Percentiles rank a stretch among this genome's conserved stretches.
Conservation (phyloP, 2,329 filamentous ascomycete genomes). For the Didymella pomorum region DNA sequence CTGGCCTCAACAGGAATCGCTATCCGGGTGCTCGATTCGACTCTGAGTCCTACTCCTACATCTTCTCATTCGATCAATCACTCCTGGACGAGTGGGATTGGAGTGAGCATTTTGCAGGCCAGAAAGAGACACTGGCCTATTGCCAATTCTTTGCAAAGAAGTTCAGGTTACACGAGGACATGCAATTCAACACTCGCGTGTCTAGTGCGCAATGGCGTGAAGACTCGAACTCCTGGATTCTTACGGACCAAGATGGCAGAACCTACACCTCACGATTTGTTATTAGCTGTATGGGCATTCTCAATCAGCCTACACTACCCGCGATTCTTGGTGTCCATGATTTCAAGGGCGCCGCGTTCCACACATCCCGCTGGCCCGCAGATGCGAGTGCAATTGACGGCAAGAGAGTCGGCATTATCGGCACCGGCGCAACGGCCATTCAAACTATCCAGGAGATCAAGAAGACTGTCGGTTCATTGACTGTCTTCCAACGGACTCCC, state of each 20-base stretch:
- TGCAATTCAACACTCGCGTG: conserved; percentile 34
- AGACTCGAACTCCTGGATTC: conserved; percentile 29
- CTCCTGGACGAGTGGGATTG: conserved; percentile 55
- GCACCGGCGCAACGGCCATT: conserved; percentile 66
- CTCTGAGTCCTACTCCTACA: conserved; percentile 58
- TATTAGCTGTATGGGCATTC: conserved; percentile 34
- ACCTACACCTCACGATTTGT: conserved; percentile 28
- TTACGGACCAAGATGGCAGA: conserved; percentile 24
- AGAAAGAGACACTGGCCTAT: conserved; percentile 59
- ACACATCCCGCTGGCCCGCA: conserved; percentile 67
- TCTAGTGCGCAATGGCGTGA: conserved; percentile 25
- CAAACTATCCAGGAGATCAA: conserved; percentile 68
- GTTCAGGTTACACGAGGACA: conserved; percentile 50
- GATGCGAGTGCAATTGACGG: conserved; percentile 60
- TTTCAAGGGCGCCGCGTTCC: conserved; percentile 40
- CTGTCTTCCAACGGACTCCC: conserved; percentile 70
- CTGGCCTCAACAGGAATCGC: conserved; percentile 51
- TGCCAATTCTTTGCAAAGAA: conserved; percentile 58
- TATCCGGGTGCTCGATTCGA: conserved; percentile 60
- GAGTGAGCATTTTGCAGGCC: conserved; percentile 45
- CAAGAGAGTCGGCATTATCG: conserved; percentile 68
- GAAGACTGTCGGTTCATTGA: conserved; percentile 58
- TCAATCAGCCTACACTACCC: conserved; percentile 31
- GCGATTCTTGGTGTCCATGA: conserved; percentile 33
- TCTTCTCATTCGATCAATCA: conserved; percentile 54